Percentiles rank a stretch among this genome's conserved stretches.
phyloP scores from a whole-genome alignment of 139 green algal genomes.

The Closterium sp. region DNA sequence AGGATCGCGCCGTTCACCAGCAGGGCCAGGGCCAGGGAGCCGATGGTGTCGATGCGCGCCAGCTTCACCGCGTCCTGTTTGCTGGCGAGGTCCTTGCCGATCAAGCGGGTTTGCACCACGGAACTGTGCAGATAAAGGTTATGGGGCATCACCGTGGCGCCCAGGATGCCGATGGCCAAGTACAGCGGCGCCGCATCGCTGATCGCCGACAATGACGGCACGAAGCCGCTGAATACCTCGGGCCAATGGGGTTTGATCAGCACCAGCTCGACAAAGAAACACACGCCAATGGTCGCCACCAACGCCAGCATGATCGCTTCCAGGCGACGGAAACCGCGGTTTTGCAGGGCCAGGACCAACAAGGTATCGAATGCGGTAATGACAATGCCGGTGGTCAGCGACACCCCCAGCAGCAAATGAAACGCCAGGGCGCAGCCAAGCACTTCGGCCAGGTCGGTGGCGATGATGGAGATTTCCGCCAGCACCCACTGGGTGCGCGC shows the following conservation, averaged over 20 bases:
- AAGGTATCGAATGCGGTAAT: constrained; percentile 51
- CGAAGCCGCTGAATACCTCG: background rate
- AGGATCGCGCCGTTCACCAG: constrained; percentile 67
- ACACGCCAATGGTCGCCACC: too few relatives aligned
- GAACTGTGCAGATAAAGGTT: constrained; percentile 84
- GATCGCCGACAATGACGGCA: background rate
- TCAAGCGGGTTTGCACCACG: constrained; percentile 49
- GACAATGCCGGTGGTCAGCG: constrained; percentile 53
- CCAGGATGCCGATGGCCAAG: background rate
- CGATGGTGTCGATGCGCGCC: constrained; percentile 56
- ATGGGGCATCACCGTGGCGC: constrained; percentile 35
- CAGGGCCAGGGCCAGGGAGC: constrained; percentile 61
- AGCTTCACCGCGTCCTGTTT: constrained; percentile 52
- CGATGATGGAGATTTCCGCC: constrained; percentile 61
- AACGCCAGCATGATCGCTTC: constrained; percentile 10
- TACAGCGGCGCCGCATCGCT: background rate
- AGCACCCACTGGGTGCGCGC: constrained; percentile 57
- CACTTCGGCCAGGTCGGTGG: constrained; percentile 58
- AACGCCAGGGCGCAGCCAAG: constrained; percentile 54
- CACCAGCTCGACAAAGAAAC: constrained; percentile 7
- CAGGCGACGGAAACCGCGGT: background rate
- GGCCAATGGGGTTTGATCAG: background rate
- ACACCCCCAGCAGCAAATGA: constrained; percentile 50
- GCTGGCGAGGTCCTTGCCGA: constrained; percentile 43
- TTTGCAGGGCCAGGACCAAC: background rate